Evolutionary conservation across 306 rosid species (phyloP).

Genomic region (Arachis stenosperma): DNA sequence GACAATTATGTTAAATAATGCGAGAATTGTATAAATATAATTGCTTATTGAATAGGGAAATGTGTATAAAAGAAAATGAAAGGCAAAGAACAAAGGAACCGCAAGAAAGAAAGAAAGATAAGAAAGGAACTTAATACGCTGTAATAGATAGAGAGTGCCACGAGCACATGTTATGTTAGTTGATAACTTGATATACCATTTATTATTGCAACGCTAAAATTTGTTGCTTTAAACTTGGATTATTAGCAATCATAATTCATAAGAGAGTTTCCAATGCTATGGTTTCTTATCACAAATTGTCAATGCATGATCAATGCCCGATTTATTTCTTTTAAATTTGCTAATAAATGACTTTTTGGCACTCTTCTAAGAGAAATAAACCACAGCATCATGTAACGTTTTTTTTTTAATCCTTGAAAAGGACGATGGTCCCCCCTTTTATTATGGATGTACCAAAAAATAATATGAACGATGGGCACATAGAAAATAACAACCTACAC

Average conservation of each 20-base stretch:
- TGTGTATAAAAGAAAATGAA: neutral
- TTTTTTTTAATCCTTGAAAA: constrained; percentile 4
- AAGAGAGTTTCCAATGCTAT: neutral
- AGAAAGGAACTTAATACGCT: neutral
- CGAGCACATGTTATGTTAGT: constrained; percentile 39
- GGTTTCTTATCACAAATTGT: constrained; percentile 19
- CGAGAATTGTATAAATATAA: neutral
- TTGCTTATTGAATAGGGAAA: neutral
- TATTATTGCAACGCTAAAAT: constrained; percentile 18
- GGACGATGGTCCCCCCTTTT: neutral
- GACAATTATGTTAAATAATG: neutral
- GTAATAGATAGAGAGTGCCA: constrained; percentile 36
- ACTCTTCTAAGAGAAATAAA: constrained; percentile 14
- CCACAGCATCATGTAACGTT: too few species aligned
- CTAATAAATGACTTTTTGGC: constrained; percentile 21
- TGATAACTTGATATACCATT: constrained; percentile 21
- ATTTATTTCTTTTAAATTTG: constrained; percentile 9
- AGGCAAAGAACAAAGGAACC: neutral
- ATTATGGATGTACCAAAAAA: neutral
- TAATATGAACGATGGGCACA: neutral
- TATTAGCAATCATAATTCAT: neutral
- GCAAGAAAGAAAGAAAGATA: constrained; percentile 11
- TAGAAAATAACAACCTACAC: neutral
- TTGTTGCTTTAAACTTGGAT: constrained; percentile 37
- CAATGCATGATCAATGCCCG: constrained; percentile 20